These are phyloP conservation scores for Alternaria sp. DNA, from an alignment of 2,329 filamentous ascomycete species.

Conservation along the genomic window DNA sequence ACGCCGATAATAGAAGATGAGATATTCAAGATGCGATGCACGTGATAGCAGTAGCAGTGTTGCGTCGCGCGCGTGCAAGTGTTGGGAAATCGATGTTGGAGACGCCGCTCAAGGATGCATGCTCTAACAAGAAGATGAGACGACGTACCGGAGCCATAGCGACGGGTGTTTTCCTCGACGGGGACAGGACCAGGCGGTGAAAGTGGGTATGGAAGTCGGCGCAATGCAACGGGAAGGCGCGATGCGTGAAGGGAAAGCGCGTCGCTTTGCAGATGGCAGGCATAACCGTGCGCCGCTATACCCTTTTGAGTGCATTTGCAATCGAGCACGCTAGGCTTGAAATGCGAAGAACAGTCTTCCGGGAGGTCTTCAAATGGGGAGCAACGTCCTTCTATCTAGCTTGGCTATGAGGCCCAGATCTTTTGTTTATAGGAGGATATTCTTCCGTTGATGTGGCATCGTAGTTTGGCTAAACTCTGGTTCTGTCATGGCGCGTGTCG, in stretches of 20 bases:
- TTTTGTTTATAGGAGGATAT: neutral
- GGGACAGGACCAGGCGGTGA: slow-evolving; percentile 29
- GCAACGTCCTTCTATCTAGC: neutral
- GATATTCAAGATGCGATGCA: slow-evolving; percentile 12
- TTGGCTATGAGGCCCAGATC: neutral
- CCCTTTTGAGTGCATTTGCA: slow-evolving; percentile 10
- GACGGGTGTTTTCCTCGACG: slow-evolving; percentile 26
- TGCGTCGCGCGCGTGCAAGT: slow-evolving; percentile 18
- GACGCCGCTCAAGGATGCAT: slow-evolving; percentile 8
- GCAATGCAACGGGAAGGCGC: slow-evolving; percentile 42
- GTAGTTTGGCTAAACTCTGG: neutral
- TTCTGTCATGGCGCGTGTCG: neutral
- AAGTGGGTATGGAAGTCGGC: slow-evolving; percentile 31
- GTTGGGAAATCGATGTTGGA: slow-evolving; percentile 1
- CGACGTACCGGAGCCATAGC: slow-evolving; percentile 50
- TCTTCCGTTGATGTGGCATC: neutral
- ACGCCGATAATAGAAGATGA: slow-evolving; percentile 1
- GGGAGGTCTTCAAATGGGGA: neutral
- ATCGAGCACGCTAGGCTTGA: neutral
- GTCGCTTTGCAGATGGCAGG: slow-evolving; percentile 39
- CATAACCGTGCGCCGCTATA: slow-evolving; percentile 34
- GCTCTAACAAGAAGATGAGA: slow-evolving; percentile 2
- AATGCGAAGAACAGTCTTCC: neutral
- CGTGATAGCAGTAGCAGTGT: slow-evolving; percentile 16
- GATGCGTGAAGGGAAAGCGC: slow-evolving; percentile 46